phyloP scores from a whole-genome alignment of 805 yeast genomes.

The Helenozyma rhizophorensis region DNA sequence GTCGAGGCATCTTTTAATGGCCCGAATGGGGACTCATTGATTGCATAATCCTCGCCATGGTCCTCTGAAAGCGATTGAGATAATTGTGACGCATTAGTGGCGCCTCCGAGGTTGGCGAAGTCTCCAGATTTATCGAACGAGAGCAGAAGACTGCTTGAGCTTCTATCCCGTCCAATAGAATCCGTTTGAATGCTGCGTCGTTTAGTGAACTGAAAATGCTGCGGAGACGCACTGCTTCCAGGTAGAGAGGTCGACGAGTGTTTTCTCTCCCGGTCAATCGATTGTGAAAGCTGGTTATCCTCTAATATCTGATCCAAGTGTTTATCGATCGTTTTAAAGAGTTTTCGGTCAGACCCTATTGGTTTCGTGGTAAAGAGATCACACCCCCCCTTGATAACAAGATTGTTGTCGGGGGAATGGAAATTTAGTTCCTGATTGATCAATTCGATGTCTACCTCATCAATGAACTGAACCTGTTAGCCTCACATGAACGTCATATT shows the following conservation, averaged over 20 bases:
- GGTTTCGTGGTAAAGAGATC: conserved; percentile 94
- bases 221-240: conserved; percentile 37
- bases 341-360: conserved; percentile 82
- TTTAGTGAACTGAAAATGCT: conserved; percentile 12
- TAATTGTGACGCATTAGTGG: conserved; percentile 6
- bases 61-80: conserved; percentile 10
- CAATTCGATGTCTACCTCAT: conserved; percentile 87
- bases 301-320: conserved; percentile 57
- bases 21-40: conserved; percentile 76
- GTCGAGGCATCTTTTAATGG: conserved; percentile 83
- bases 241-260: conserved; percentile 32
- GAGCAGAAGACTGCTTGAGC: conserved; percentile 25
- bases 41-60: conserved; percentile 11
- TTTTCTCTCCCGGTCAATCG: conserved; percentile 35
- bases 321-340: conserved; percentile 81
- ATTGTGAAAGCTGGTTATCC: conserved; percentile 39
- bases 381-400: conserved; percentile 74
- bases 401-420: conserved; percentile 39
- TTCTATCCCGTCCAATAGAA: conserved; percentile 20
- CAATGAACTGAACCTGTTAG: too few relatives aligned
- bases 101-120: conserved; percentile 1
- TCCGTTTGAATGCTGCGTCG: conserved; percentile 22
- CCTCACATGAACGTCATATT: too few relatives aligned
- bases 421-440: conserved; percentile 71
- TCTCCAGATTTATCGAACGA: conserved; percentile 17